Conservation (phyloP, 228 moss, liverwort and hornwort species). For the Sphagnum magellanicum region DNA sequence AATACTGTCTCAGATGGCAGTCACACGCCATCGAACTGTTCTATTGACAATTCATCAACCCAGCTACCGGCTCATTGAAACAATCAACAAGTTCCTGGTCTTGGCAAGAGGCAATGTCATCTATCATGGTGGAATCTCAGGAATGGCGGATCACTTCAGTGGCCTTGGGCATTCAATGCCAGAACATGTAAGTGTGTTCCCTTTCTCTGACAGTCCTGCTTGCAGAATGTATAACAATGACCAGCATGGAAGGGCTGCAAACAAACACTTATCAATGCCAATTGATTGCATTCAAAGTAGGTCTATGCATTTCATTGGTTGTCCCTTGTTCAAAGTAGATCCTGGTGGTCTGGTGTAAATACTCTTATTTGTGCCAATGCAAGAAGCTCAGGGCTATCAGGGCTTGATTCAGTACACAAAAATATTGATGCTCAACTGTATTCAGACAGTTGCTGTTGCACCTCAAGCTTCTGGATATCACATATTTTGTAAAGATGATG, state of each 20-base stretch:
- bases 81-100: neutral
- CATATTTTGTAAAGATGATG: no score
- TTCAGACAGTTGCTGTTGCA: no score
- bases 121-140: conserved; percentile 2
- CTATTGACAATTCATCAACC: conserved; percentile 41
- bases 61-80: conserved; percentile 4
- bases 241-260: neutral
- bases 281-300: no score
- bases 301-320: neutral
- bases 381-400: no score
- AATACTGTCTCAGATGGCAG: conserved; percentile 21
- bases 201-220: neutral
- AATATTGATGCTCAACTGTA: no score
- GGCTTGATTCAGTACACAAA: no score
- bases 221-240: neutral
- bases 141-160: neutral
- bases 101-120: conserved; percentile 5
- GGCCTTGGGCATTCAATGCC: no score
- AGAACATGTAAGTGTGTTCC: no score
- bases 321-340: neutral
- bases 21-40: conserved; percentile 20
- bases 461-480: no score
- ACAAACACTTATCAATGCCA: neutral
- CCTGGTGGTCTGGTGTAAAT: no score
- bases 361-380: no score